Percentiles rank a stretch among this genome's conserved stretches.
These are phyloP conservation scores for Iberis pinnata DNA, from an alignment of 345 rosid species.

Conservation along the genomic window DNA sequence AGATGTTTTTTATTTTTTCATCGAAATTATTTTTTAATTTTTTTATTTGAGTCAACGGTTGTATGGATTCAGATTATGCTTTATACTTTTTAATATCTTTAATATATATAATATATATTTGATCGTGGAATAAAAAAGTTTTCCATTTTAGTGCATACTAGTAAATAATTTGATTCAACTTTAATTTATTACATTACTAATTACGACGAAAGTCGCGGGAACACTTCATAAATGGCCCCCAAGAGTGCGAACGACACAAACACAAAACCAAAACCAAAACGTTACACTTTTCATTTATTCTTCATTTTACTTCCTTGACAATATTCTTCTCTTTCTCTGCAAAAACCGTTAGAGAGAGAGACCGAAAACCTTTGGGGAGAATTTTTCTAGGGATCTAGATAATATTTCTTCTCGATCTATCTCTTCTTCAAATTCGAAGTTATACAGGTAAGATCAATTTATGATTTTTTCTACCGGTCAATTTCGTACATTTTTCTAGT, in stretches of 20 bases:
- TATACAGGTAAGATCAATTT: conserved; percentile 6
- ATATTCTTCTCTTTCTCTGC: conserved; percentile 2
- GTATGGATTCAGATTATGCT: too few relatives aligned
- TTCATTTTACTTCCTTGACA: neutral
- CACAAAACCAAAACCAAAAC: conserved; percentile 11
- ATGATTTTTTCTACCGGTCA: neutral
- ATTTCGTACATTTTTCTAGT: neutral
- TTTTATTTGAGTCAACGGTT: too few relatives aligned
- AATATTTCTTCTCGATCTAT: too few relatives aligned
- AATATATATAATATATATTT: too few relatives aligned
- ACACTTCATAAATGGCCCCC: conserved; percentile 20
- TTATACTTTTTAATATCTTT: too few relatives aligned
- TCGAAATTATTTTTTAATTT: too few relatives aligned
- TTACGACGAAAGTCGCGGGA: conserved; percentile 44
- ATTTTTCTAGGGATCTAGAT: neutral
- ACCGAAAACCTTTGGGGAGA: conserved; percentile 9
- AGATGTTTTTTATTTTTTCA: too few relatives aligned
- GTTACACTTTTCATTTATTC: neutral
- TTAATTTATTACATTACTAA: conserved; percentile 5
- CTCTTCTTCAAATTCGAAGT: too few relatives aligned
- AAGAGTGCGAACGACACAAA: conserved; percentile 33
- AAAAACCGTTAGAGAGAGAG: conserved; percentile 30
- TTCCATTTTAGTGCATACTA: too few relatives aligned
- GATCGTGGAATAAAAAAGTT: too few relatives aligned
- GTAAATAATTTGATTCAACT: too few relatives aligned